A percentile compares a stretch with the other conserved stretches of the same genome.
These are phyloP conservation scores for Entomortierella beljakovae DNA, from an alignment of 192 early-diverging fungal genomes.

Conservation along the genomic window DNA sequence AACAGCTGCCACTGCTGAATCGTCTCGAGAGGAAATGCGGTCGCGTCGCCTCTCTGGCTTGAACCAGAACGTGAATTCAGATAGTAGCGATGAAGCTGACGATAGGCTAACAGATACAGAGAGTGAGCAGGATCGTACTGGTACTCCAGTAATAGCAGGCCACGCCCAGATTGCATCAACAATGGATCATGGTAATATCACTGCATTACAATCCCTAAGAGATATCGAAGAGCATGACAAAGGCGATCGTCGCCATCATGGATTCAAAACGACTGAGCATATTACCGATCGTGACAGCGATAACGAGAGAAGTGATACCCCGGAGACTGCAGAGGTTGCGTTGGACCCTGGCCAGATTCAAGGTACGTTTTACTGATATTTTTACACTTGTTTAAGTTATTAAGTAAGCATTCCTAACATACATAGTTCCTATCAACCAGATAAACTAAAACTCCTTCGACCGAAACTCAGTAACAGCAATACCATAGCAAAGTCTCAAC, in stretches of 20 bases:
- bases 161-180: background rate
- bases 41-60: background rate
- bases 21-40: background rate
- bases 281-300: conserved; percentile 25
- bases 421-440: conserved; percentile 4
- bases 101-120: conserved; percentile 43
- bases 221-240: conserved; percentile 46
- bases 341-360: conserved; percentile 30
- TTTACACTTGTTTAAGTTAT: background rate
- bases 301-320: conserved; percentile 20
- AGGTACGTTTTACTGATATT: background rate
- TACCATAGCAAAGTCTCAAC: conserved; percentile 15
- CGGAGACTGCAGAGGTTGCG: conserved; percentile 11
- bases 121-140: conserved; percentile 14
- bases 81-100: conserved; percentile 35
- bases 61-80: conserved; percentile 15
- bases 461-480: conserved; percentile 15
- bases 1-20: background rate
- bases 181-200: background rate
- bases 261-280: conserved; percentile 1
- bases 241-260: conserved; percentile 19
- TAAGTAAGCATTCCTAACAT: too few species aligned
- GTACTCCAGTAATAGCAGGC: conserved; percentile 40
- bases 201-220: conserved; percentile 27
- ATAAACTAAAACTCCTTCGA: conserved; percentile 37